Evolutionary conservation across 1,284 basidiomycete species (phyloP), one percentile per base, ranked within the genome.

Genomic region (Caloboletus inedulis): DNA sequence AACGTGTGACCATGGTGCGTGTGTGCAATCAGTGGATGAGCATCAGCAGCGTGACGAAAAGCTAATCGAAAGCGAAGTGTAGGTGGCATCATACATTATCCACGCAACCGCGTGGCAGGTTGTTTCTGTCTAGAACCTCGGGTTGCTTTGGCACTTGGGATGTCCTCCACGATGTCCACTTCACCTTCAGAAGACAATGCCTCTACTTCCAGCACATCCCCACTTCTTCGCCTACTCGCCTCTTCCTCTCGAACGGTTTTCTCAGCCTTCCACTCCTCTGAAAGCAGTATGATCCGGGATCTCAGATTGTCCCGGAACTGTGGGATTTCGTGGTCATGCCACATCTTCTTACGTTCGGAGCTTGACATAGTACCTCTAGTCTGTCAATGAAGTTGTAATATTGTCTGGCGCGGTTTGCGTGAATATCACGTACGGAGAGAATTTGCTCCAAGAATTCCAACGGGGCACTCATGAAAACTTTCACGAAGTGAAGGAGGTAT

Each of bases 401-500:
- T 49, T 42, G 41, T 6, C 10, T 29, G 23, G 33, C 18, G 47
- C 19, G 1, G 16, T 23, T 19, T 16, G 29, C 12, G 16, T 7
- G 31, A 21, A 51, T 31, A 21, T 43, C 47, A 57, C 49, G 62
- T 72, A 68, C 64, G 12, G 63, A 55, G 79, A 84, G 62, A 49
- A 88, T 84, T 33, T 74, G 62, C 8, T 73, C 58, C 47, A 68
- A 71, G 45, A 78, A 77, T 7, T 66, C 61, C 1, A 66, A 62
- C 0, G 87, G 83, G 54, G 85, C 71, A 10, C 63, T 71, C 69
- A 91, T 80, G 68, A 93, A 91, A 2, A 76, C 79, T 55, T 81
- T 75, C n/a, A 83, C 84, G 46, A 89, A 88, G 60, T 93, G 88
- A n/a, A 93, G 71, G 9, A 93, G 73, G 66, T 89, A 93, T 35